Conservation (phyloP, 768 basidiomycete species). For the Suillus sp. region DNA sequence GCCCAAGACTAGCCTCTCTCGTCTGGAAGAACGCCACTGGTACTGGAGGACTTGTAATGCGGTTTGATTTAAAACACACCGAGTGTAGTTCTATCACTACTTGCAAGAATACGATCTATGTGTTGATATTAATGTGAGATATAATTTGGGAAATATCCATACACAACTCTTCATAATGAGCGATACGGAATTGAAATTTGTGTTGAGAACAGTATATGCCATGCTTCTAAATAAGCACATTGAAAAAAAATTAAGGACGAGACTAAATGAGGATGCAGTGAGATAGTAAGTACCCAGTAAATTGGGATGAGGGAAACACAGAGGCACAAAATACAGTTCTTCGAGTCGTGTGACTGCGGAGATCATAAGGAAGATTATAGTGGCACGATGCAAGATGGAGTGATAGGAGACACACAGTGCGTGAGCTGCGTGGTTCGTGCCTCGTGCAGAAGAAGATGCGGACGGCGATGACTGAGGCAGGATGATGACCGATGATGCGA, state of each 20-base stretch:
- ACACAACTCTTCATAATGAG: constrained; percentile 3
- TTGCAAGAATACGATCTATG: background rate
- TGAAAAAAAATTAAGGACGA: constrained; percentile 1
- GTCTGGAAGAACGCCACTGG: background rate
- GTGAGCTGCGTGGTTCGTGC: background rate
- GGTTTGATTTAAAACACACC: background rate
- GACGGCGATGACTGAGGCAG: constrained; percentile 4
- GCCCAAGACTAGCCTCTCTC: background rate
- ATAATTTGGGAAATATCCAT: background rate
- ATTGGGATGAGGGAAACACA: background rate
- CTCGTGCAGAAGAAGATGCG: constrained; percentile 15
- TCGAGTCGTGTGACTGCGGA: background rate
- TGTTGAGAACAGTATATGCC: background rate
- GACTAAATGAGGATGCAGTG: constrained; percentile 8
- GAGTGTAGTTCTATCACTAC: background rate
- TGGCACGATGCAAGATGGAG: constrained; percentile 3
- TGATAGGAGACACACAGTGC: background rate
- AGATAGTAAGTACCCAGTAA: constrained; percentile 8
- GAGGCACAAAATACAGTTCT: background rate
- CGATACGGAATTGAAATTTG: background rate
- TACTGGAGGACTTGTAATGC: background rate
- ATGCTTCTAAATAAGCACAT: constrained; percentile 7
- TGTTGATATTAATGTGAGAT: constrained; percentile 8
- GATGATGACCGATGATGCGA: constrained; percentile 1
- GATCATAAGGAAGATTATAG: background rate